A percentile compares a stretch with the other conserved stretches of the same genome.
Evolutionary conservation across 306 rosid genomes (phyloP).

Genomic region (Vigna nakashimae): DNA sequence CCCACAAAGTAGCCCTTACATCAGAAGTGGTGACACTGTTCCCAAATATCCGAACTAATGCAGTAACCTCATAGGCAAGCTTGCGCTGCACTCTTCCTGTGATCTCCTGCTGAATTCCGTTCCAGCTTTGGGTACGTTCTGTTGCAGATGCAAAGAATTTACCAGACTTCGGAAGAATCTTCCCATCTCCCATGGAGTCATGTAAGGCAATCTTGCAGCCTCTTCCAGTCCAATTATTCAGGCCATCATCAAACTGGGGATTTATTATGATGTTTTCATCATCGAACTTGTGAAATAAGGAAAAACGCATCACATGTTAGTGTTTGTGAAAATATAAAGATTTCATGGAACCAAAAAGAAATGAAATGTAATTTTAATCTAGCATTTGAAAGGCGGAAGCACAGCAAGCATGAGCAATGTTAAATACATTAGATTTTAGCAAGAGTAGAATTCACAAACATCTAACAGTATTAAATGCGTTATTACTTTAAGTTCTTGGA

Average conservation of each 20-base stretch:
- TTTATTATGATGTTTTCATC: constrained; percentile 69
- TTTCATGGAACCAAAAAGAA: constrained; percentile 16
- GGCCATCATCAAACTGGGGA: constrained; percentile 81
- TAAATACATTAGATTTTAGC: background rate
- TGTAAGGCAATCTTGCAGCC: constrained; percentile 86
- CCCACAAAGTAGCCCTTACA: constrained; percentile 80
- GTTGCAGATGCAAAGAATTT: constrained; percentile 82
- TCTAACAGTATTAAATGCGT: too few species aligned
- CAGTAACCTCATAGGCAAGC: constrained; percentile 78
- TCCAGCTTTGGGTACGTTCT: constrained; percentile 87
- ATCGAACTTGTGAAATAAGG: constrained; percentile 47
- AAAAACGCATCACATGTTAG: constrained; percentile 8
- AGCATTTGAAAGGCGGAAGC: constrained; percentile 4
- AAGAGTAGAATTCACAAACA: background rate
- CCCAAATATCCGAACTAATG: constrained; percentile 79
- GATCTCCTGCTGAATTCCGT: constrained; percentile 93
- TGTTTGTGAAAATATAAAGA: background rate
- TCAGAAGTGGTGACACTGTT: constrained; percentile 75
- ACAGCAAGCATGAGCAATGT: background rate
- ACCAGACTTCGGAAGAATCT: constrained; percentile 74
- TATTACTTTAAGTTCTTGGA: too few species aligned
- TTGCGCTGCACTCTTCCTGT: constrained; percentile 86
- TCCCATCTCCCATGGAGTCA: constrained; percentile 78
- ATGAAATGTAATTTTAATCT: constrained; percentile 19
- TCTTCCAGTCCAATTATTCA: constrained; percentile 91